A percentile compares a stretch with the other conserved stretches of the same genome.
phyloP scores from a whole-genome alignment of 2,329 filamentous ascomycete genomes.

The Venturia carpophila region DNA sequence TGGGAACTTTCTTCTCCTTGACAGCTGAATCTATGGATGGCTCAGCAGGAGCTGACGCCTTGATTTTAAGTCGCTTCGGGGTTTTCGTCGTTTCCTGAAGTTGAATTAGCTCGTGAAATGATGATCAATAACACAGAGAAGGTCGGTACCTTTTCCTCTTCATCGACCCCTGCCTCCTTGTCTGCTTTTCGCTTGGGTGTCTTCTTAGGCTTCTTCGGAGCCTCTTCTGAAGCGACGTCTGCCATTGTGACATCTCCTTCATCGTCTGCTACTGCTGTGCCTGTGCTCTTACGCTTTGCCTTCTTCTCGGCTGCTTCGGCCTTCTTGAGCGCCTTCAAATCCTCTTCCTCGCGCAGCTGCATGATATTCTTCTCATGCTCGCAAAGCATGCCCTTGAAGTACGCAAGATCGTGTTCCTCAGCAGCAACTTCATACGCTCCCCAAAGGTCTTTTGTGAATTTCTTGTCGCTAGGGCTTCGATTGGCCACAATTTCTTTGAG shows the following conservation, averaged over 20 bases:
- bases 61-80: constrained; percentile 38
- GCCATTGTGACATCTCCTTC: constrained; percentile 34
- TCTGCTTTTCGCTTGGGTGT: constrained; percentile 50
- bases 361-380: constrained; percentile 50
- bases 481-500: constrained; percentile 63
- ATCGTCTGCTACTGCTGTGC: constrained; percentile 25
- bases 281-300: constrained; percentile 32
- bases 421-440: constrained; percentile 73
- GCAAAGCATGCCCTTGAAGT: constrained; percentile 73
- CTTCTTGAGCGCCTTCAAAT: constrained; percentile 25
- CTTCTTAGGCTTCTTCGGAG: constrained; percentile 29
- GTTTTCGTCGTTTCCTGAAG: constrained; percentile 38
- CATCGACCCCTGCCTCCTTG: constrained; percentile 10
- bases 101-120: background rate
- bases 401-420: constrained; percentile 65
- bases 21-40: constrained; percentile 24
- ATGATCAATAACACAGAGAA: background rate
- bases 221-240: constrained; percentile 23
- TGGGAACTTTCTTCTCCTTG: constrained; percentile 33
- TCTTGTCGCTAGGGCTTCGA: constrained; percentile 67
- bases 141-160: constrained; percentile 27
- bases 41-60: constrained; percentile 11
- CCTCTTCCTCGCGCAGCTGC: constrained; percentile 53
- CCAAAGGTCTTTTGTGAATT: constrained; percentile 71
- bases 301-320: constrained; percentile 45